Evolutionary conservation across 2,329 filamentous ascomycete species (phyloP).

Genomic region (Microdochium trichocladiopsis): DNA sequence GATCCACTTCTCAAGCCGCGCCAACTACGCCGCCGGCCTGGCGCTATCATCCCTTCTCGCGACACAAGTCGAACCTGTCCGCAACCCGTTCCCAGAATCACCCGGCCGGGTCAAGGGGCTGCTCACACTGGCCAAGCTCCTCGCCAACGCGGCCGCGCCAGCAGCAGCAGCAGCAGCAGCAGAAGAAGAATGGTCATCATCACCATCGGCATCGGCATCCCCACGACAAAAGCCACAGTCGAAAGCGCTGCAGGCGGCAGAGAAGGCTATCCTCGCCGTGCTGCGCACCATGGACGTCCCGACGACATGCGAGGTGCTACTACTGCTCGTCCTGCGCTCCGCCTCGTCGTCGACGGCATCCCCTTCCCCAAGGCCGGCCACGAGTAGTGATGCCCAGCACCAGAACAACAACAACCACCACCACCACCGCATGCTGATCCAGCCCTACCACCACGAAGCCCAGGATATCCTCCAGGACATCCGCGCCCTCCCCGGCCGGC

Average conservation of each 20-base stretch:
- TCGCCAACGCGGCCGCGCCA: constrained; percentile 39
- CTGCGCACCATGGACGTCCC: constrained; percentile 42
- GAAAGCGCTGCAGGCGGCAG: neutral
- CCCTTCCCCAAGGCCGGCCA: too few species aligned
- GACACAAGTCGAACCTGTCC: constrained; percentile 40
- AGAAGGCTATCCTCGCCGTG: constrained; percentile 11
- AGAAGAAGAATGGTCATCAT: too few species aligned
- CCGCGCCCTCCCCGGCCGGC: constrained; percentile 34
- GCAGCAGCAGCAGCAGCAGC: constrained; percentile 6
- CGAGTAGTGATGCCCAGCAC: constrained; percentile 34
- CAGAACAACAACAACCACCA: constrained; percentile 39
- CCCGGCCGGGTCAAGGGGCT: constrained; percentile 42
- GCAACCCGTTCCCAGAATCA: constrained; percentile 41
- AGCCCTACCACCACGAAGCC: constrained; percentile 21
- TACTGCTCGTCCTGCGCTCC: constrained; percentile 38
- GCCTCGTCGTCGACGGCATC: constrained; percentile 10
- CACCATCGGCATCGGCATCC: too few species aligned
- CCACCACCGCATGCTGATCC: constrained; percentile 32
- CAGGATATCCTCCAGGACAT: constrained; percentile 41
- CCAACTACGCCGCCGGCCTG: constrained; percentile 32
- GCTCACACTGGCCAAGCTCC: constrained; percentile 42
- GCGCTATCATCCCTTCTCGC: constrained; percentile 40
- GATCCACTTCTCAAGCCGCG: constrained; percentile 34
- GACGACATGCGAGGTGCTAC: constrained; percentile 44
- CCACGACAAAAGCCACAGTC: too few species aligned